These are phyloP conservation scores for Musa troglodytarum DNA, from an alignment of 176 grass and related monocot genomes.

Conservation along the genomic window DNA sequence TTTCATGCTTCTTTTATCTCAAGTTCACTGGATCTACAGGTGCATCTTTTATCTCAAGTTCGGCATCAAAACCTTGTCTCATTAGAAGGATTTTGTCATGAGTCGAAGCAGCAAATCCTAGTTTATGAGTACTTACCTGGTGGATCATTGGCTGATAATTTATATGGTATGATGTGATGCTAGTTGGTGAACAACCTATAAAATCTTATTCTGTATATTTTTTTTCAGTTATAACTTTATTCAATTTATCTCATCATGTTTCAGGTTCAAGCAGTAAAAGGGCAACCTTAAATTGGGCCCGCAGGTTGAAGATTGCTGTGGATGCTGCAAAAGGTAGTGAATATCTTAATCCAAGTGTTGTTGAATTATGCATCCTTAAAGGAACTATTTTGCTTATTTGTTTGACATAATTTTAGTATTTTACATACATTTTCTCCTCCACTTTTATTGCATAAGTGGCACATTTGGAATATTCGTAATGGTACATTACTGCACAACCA, in stretches of 20 bases:
- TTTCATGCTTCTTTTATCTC: constrained; percentile 21
- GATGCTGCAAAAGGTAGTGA: constrained; percentile 34
- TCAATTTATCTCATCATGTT: constrained; percentile 1
- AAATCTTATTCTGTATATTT: neutral
- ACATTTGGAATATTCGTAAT: no score
- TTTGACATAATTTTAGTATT: no score
- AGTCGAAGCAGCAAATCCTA: constrained; percentile 31
- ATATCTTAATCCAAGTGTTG: neutral
- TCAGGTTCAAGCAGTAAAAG: constrained; percentile 38
- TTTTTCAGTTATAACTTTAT: neutral
- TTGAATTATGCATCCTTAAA: no score
- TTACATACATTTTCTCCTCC: no score
- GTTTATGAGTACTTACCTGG: constrained; percentile 30
- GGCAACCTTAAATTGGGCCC: constrained; percentile 35
- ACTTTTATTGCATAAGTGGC: no score
- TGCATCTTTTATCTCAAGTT: constrained; percentile 31
- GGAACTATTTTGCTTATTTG: no score
- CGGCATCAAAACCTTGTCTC: constrained; percentile 35
- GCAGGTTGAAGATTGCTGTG: constrained; percentile 31
- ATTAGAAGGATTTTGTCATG: constrained; percentile 36
- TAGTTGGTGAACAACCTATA: neutral
- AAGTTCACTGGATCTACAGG: constrained; percentile 11
- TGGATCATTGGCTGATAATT: constrained; percentile 38
- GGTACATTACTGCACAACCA: no score
- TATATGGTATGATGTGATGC: constrained; percentile 26